These are phyloP conservation scores for Colletotrichum tropicicola DNA, from an alignment of 2,329 filamentous ascomycete species.

Conservation along the genomic window DNA sequence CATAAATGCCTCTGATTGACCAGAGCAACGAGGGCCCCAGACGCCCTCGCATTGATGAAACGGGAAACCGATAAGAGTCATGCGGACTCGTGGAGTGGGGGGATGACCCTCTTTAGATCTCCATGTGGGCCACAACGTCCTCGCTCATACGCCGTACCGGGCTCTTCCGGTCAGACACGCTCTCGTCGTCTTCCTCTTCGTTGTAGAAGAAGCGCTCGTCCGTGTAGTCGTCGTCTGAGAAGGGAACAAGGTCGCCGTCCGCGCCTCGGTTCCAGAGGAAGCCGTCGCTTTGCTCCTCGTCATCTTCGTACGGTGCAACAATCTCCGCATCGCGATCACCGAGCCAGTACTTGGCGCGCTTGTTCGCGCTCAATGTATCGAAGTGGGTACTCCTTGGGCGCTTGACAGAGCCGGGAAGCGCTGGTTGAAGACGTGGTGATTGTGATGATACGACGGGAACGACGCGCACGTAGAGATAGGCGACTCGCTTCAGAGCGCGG, in stretches of 20 bases:
- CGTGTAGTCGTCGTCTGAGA: slow-evolving; percentile 60
- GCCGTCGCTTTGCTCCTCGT: slow-evolving; percentile 58
- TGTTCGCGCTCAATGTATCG: slow-evolving; percentile 66
- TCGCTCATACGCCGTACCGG: slow-evolving; percentile 67
- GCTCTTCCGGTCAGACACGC: slow-evolving; percentile 46
- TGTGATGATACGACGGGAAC: slow-evolving; percentile 77
- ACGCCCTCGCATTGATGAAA: slow-evolving; percentile 17
- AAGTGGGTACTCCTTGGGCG: slow-evolving; percentile 40
- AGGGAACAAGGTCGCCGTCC: slow-evolving; percentile 64
- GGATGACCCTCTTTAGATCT: slow-evolving; percentile 55
- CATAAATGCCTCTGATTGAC: slow-evolving; percentile 14
- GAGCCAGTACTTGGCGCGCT: slow-evolving; percentile 90
- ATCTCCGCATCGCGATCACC: slow-evolving; percentile 69
- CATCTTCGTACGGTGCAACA: slow-evolving; percentile 56
- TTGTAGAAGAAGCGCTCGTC: slow-evolving; percentile 56
- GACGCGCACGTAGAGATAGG: slow-evolving; percentile 92
- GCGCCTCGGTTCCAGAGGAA: slow-evolving; percentile 67
- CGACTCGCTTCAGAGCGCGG: slow-evolving; percentile 88
- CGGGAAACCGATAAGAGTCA: slow-evolving; percentile 15
- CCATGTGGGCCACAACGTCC: slow-evolving; percentile 70
- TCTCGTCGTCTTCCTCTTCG: slow-evolving; percentile 52
- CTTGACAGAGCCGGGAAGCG: slow-evolving; percentile 27
- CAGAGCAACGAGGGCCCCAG: slow-evolving; percentile 14
- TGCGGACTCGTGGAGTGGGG: slow-evolving; percentile 11
- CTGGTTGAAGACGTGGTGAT: slow-evolving; percentile 39